Conservation (phyloP, 2,329 filamentous ascomycete genomes). For the Purpureocillium takamizusanense region DNA sequence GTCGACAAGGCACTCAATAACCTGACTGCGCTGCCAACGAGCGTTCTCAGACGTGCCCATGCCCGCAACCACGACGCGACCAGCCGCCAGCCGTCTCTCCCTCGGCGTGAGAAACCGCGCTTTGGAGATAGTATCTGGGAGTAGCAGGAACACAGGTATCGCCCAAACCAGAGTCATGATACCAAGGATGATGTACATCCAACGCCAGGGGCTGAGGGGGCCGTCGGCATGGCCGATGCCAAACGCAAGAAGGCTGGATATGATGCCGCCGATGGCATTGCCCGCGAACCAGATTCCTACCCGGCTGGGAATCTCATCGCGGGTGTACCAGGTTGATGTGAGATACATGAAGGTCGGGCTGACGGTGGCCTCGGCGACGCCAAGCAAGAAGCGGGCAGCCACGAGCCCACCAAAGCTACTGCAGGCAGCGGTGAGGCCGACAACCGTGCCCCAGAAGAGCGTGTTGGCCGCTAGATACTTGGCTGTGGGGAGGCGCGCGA, state of each 20-base stretch:
- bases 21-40: slow-evolving; percentile 40
- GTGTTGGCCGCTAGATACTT: slow-evolving; percentile 37
- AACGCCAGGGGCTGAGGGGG: slow-evolving; percentile 40
- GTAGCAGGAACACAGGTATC: slow-evolving; percentile 34
- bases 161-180: slow-evolving; percentile 40
- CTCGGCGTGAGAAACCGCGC: slow-evolving; percentile 48
- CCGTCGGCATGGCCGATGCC: slow-evolving; percentile 44
- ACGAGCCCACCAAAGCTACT: slow-evolving; percentile 36
- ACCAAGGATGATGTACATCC: slow-evolving; percentile 50
- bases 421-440: slow-evolving; percentile 33
- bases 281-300: slow-evolving; percentile 49
- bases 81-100: slow-evolving; percentile 38
- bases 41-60: slow-evolving; percentile 41
- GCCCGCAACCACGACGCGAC: slow-evolving; percentile 38
- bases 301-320: slow-evolving; percentile 34
- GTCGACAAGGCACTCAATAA: slow-evolving; percentile 43
- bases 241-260: slow-evolving; percentile 42
- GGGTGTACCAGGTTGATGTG: slow-evolving; percentile 42
- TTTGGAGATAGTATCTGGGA: slow-evolving; percentile 44
- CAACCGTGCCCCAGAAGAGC: slow-evolving; percentile 37
- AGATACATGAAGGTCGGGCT: slow-evolving; percentile 44
- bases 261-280: slow-evolving; percentile 37
- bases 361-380: slow-evolving; percentile 43
- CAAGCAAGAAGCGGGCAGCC: slow-evolving; percentile 41
- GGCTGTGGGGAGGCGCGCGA: slow-evolving; percentile 35